phyloP scores from a whole-genome alignment of 1,284 basidiomycete species.

The Phylloporus gajari region DNA sequence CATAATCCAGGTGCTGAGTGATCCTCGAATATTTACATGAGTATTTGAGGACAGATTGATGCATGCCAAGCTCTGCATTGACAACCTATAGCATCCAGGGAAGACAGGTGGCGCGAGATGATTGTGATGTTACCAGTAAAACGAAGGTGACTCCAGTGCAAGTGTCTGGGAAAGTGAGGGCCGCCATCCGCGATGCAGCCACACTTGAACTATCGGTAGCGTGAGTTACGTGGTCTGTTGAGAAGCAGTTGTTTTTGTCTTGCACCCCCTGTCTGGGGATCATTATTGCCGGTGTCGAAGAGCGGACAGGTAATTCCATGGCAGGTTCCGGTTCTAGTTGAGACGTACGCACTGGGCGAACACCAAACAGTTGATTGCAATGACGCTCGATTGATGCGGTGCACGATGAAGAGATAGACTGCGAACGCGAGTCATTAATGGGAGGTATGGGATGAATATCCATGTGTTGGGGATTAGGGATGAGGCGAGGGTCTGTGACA shows the following conservation, averaged over 20 bases:
- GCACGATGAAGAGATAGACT: slow-evolving; percentile 2
- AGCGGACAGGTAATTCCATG: slow-evolving; percentile 43
- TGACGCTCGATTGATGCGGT: slow-evolving; percentile 6
- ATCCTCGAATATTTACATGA: not conserved
- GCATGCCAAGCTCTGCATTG: not conserved
- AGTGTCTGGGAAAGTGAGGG: not conserved
- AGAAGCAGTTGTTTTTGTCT: not conserved
- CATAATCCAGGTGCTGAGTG: not conserved
- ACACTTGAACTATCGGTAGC: not conserved
- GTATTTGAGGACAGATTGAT: not conserved
- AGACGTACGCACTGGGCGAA: slow-evolving; percentile 43
- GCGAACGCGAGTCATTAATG: slow-evolving; percentile 10
- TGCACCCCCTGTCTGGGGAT: not conserved
- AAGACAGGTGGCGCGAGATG: not conserved
- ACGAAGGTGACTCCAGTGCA: not conserved
- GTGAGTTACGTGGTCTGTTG: not conserved
- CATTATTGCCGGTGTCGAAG: not conserved
- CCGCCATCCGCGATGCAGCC: not conserved
- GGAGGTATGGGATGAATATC: not conserved
- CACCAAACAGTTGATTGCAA: slow-evolving; percentile 31
- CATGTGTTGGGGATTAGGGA: slow-evolving; percentile 5
- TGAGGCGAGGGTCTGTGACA: slow-evolving; percentile 12
- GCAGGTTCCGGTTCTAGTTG: slow-evolving; percentile 46
- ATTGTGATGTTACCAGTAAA: not conserved
- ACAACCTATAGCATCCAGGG: not conserved